A percentile compares a stretch with the other conserved stretches of the same genome.
phyloP scores from a whole-genome alignment of 768 basidiomycete genomes.

The Lactarius indigo region DNA sequence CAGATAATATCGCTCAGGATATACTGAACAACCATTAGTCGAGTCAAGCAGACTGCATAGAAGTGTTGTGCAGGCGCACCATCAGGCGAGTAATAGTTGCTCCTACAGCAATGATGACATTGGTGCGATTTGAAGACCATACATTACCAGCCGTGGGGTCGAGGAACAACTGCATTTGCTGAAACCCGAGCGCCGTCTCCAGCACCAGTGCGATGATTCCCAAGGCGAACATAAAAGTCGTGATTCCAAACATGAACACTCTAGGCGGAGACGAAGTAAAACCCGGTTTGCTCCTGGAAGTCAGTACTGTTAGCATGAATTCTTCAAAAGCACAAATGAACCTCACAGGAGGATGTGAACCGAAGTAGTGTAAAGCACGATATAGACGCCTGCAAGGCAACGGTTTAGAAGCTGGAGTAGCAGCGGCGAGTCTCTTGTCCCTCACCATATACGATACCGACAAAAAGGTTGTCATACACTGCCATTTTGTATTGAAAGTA shows the following conservation, averaged over 20 bases:
- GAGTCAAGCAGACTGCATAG: background rate
- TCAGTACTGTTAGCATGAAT: background rate
- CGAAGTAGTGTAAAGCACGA: constrained; percentile 8
- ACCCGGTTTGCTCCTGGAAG: constrained; percentile 7
- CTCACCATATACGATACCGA: constrained; percentile 18
- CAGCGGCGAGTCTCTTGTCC: background rate
- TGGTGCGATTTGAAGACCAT: constrained; percentile 5
- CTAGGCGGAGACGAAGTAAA: constrained; percentile 14
- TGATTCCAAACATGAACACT: constrained; percentile 15
- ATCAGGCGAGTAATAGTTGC: constrained; percentile 12
- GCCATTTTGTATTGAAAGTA: constrained; percentile 3
- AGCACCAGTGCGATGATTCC: constrained; percentile 13
- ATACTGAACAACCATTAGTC: constrained; percentile 1
- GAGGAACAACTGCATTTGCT: constrained; percentile 9
- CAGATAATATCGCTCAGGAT: constrained; percentile 20
- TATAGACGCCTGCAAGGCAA: constrained; percentile 3
- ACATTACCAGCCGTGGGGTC: constrained; percentile 5
- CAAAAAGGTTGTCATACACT: constrained; percentile 14
- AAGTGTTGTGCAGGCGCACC: background rate
- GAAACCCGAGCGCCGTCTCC: constrained; percentile 11
- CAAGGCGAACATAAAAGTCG: constrained; percentile 20
- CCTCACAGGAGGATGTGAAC: constrained; percentile 20
- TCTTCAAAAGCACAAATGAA: background rate
- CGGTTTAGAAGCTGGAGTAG: background rate
- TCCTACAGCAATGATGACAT: background rate